Percentiles rank a stretch among this genome's conserved stretches.
Conservation (phyloP, 495 filamentous ascomycete genomes). For the Cairneyella variabilis region DNA sequence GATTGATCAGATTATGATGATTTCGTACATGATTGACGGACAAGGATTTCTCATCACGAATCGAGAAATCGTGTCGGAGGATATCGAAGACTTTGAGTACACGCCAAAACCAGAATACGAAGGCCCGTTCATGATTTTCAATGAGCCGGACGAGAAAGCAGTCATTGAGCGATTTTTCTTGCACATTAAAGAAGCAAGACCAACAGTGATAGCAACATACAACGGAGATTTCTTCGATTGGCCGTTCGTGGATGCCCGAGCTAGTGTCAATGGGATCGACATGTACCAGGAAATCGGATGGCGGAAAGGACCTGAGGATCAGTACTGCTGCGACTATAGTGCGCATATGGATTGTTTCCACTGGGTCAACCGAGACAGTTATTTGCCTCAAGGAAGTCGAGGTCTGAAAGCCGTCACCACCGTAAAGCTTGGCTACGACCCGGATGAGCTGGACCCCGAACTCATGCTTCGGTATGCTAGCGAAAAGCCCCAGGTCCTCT, state of each 20-base stretch:
- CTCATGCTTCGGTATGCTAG: conserved; percentile 94
- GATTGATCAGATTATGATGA: conserved; percentile 99
- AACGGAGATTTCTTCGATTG: conserved; percentile 99
- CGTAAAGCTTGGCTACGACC: conserved; percentile 96
- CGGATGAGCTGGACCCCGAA: conserved; percentile 96
- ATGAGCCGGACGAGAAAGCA: conserved; percentile 89
- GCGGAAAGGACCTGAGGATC: conserved; percentile 88
- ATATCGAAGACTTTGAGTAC: conserved; percentile 98
- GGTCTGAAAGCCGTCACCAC: conserved; percentile 97
- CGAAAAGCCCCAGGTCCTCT: conserved; percentile 87
- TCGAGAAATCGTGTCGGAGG: conserved; percentile 94
- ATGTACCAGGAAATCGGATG: conserved; percentile 99
- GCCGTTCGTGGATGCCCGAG: conserved; percentile 94
- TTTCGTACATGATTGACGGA: conserved; percentile 99
- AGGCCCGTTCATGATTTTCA: conserved; percentile 94
- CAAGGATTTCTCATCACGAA: conserved; percentile 98
- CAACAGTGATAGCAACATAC: conserved; percentile 97
- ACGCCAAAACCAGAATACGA: conserved; percentile 95
- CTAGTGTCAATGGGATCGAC: conserved; percentile 92
- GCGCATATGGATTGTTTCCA: conserved; percentile 99
- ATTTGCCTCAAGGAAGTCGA: conserved; percentile 94
- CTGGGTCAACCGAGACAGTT: conserved; percentile 98
- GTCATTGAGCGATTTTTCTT: conserved; percentile 90
- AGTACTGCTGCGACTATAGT: conserved; percentile 91
- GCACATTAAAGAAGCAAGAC: conserved; percentile 90